Conservation (phyloP, 768 basidiomycete species). For the Leccinum subgranulosum region DNA sequence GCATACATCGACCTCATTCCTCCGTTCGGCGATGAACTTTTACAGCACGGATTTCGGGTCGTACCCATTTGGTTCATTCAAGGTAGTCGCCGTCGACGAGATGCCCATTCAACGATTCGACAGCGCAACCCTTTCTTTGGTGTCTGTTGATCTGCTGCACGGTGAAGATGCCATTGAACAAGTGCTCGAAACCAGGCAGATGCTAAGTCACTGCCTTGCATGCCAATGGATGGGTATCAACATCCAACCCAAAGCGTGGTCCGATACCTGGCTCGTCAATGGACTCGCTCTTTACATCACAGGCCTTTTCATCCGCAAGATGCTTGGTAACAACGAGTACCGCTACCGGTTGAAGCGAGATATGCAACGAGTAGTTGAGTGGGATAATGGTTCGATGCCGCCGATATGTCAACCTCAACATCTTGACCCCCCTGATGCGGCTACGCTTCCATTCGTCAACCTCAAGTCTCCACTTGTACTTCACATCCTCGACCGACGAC, state of each 20-base stretch:
- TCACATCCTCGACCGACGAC: constrained; percentile 89
- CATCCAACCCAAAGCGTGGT: constrained; percentile 89
- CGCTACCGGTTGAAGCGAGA: constrained; percentile 94
- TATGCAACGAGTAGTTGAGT: constrained; percentile 86
- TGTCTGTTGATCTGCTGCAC: constrained; percentile 79
- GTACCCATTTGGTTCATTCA: constrained; percentile 94
- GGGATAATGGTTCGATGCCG: constrained; percentile 85
- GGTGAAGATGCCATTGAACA: constrained; percentile 91
- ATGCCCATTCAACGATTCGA: constrained; percentile 80
- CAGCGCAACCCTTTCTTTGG: constrained; percentile 76
- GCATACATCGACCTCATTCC: constrained; percentile 63
- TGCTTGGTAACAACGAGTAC: constrained; percentile 96
- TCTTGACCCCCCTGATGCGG: constrained; percentile 79
- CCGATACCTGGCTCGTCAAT: constrained; percentile 96
- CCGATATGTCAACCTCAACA: constrained; percentile 92
- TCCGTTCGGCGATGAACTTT: constrained; percentile 90
- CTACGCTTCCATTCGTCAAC: constrained; percentile 83
- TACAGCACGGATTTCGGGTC: constrained; percentile 90
- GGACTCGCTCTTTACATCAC: constrained; percentile 90
- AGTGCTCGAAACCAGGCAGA: constrained; percentile 84
- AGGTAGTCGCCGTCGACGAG: constrained; percentile 91
- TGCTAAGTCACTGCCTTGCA: constrained; percentile 83
- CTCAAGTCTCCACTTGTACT: constrained; percentile 95
- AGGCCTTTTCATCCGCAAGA: constrained; percentile 78
- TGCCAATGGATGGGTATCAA: constrained; percentile 98